A percentile compares a stretch with the other conserved stretches of the same genome.
These are phyloP conservation scores for Fusarium stilboides DNA, from an alignment of 2,329 filamentous ascomycete species.

Conservation along the genomic window DNA sequence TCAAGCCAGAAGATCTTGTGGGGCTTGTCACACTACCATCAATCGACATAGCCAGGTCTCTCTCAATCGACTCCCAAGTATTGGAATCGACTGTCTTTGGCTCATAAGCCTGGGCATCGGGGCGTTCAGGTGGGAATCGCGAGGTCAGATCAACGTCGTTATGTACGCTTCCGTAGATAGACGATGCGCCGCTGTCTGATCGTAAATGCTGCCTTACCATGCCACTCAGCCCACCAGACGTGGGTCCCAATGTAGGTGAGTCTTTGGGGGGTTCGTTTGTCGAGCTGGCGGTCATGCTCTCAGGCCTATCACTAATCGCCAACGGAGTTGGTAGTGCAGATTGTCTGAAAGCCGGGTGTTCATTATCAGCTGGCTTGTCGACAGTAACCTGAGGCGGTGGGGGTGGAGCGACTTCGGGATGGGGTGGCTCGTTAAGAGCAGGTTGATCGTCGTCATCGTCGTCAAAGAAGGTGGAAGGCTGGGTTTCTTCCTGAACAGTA, in stretches of 20 bases:
- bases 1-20: constrained; percentile 38
- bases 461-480: constrained; percentile 60
- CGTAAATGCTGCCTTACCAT: constrained; percentile 89
- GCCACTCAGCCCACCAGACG: constrained; percentile 76
- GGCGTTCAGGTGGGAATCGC: constrained; percentile 56
- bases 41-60: constrained; percentile 47
- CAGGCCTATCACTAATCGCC: constrained; percentile 48
- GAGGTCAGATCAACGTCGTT: constrained; percentile 52
- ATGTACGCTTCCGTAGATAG: constrained; percentile 74
- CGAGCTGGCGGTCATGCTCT: background rate
- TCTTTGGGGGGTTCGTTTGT: constrained; percentile 61
- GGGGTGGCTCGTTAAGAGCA: constrained; percentile 18
- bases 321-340: constrained; percentile 62
- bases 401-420: constrained; percentile 46
- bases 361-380: constrained; percentile 66
- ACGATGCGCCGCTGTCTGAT: constrained; percentile 85
- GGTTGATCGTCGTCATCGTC: constrained; percentile 61
- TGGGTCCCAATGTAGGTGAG: constrained; percentile 84
- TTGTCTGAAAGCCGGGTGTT: constrained; percentile 69
- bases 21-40: constrained; percentile 44
- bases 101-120: constrained; percentile 44
- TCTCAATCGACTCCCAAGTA: constrained; percentile 62
- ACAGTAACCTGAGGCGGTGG: constrained; percentile 57
- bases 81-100: constrained; percentile 55
- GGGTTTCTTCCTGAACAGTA: constrained; percentile 53